Conservation (phyloP, 257 asterid genomes). For the Cordia subcordata region DNA sequence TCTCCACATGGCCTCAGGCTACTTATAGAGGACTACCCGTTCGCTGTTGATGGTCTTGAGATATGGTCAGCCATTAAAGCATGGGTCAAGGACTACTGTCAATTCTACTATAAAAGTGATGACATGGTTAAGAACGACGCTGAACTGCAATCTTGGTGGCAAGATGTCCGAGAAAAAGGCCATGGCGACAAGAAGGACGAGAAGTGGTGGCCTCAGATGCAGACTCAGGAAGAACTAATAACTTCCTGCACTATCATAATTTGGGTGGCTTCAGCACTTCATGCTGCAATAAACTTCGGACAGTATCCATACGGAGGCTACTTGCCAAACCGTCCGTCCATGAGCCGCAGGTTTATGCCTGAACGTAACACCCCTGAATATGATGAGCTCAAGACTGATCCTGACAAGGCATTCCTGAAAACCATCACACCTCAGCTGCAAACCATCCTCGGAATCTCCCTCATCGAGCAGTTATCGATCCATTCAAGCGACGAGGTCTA, state of each 20-base stretch:
- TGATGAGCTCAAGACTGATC: conserved; percentile 52
- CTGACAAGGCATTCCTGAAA: conserved; percentile 53
- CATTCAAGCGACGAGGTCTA: conserved; percentile 63
- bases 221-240: conserved; percentile 39
- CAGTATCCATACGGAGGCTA: conserved; percentile 69
- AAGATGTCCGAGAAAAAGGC: conserved; percentile 57
- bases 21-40: conserved; percentile 67
- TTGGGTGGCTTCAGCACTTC: conserved; percentile 81
- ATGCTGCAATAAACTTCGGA: conserved; percentile 69
- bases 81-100: conserved; percentile 69
- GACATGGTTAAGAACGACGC: conserved; percentile 33
- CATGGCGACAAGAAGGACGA: conserved; percentile 68
- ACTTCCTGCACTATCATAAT: conserved; percentile 63
- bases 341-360: conserved; percentile 67
- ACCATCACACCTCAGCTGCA: conserved; percentile 63
- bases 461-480: conserved; percentile 63
- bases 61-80: conserved; percentile 73
- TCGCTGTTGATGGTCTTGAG: conserved; percentile 76
- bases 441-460: conserved; percentile 52
- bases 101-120: conserved; percentile 49
- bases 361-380: conserved; percentile 47
- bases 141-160: conserved; percentile 84
- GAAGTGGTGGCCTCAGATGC: conserved; percentile 79
- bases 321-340: conserved; percentile 57
- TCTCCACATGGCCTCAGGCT: conserved; percentile 58